A percentile compares a stretch with the other conserved stretches of the same genome.
phyloP scores from a whole-genome alignment of 768 basidiomycete genomes.

The Tulasnella sp. region DNA sequence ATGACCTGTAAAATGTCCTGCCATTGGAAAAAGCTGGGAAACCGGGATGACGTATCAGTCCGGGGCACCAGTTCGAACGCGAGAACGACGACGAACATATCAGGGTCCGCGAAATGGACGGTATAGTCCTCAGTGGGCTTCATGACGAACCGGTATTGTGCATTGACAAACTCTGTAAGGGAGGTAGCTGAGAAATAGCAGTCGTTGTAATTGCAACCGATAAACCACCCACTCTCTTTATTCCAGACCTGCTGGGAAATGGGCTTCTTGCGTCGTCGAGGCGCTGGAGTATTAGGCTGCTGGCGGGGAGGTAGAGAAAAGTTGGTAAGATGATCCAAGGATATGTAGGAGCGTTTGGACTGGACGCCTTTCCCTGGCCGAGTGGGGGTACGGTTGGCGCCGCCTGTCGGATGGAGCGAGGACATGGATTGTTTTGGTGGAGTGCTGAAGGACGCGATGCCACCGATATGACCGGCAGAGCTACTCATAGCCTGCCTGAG shows the following conservation, averaged over 20 bases:
- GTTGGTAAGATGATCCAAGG: conserved; percentile 76
- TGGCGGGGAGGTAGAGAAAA: conserved; percentile 79
- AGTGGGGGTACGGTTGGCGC: conserved; percentile 3
- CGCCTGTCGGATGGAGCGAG: background rate
- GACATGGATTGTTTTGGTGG: background rate
- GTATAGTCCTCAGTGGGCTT: conserved; percentile 86
- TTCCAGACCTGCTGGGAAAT: conserved; percentile 62
- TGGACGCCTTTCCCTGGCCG: background rate
- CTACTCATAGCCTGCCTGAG: background rate
- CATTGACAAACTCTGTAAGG: conserved; percentile 83
- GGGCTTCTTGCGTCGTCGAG: conserved; percentile 64
- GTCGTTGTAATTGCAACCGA: conserved; percentile 1
- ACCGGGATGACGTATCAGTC: background rate
- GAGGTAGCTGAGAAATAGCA: conserved; percentile 13
- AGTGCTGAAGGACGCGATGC: background rate
- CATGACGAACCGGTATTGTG: conserved; percentile 92
- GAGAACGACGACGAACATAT: conserved; percentile 52
- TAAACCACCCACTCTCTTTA: conserved; percentile 67
- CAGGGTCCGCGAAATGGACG: conserved; percentile 93
- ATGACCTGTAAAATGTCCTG: conserved; percentile 90
- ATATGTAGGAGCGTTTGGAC: conserved; percentile 12
- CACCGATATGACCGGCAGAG: background rate
- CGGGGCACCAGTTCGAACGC: conserved; percentile 10
- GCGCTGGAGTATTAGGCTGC: conserved; percentile 44
- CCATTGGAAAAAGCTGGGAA: conserved; percentile 85